Percentiles rank a stretch among this genome's conserved stretches.
Conservation (phyloP, 2,329 filamentous ascomycete genomes). For the Verticillium tricorpus region DNA sequence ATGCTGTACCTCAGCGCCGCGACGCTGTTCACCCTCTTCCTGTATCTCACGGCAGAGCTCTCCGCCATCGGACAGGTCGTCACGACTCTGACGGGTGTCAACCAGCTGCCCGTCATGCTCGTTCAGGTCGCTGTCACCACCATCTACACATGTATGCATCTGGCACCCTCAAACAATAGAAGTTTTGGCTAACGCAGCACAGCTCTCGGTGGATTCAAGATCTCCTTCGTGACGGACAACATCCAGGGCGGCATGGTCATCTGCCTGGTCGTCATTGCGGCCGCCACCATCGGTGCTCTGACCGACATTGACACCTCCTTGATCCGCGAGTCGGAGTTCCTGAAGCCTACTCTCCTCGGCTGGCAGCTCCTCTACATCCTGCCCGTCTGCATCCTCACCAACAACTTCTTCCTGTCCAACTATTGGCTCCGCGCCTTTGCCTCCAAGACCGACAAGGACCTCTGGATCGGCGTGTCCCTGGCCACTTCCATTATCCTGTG, state of each 20-base stretch:
- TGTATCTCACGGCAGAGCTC: slow-evolving; percentile 84
- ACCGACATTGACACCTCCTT: slow-evolving; percentile 66
- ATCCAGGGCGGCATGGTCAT: slow-evolving; percentile 77
- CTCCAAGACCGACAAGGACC: slow-evolving; percentile 71
- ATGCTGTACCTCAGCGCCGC: slow-evolving; percentile 72
- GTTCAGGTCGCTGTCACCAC: slow-evolving; percentile 75
- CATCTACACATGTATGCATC: slow-evolving; percentile 68
- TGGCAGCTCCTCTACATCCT: slow-evolving; percentile 87
- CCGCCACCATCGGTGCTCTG: slow-evolving; percentile 72
- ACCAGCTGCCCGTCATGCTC: slow-evolving; percentile 71
- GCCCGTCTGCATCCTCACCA: slow-evolving; percentile 74
- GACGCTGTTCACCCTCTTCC: slow-evolving; percentile 75
- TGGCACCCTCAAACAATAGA: background rate
- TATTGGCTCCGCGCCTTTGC: slow-evolving; percentile 85
- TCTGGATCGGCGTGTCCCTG: slow-evolving; percentile 69
- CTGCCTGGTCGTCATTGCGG: slow-evolving; percentile 67
- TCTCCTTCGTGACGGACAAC: slow-evolving; percentile 81
- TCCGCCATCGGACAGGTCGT: slow-evolving; percentile 79
- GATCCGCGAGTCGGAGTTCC: slow-evolving; percentile 63
- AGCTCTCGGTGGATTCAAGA: slow-evolving; percentile 77
- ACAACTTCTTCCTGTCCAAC: slow-evolving; percentile 81
- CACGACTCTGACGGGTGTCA: slow-evolving; percentile 66
- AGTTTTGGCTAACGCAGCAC: slow-evolving; percentile 6
- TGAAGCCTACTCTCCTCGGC: slow-evolving; percentile 66
- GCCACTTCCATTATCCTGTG: slow-evolving; percentile 61